phyloP scores from a whole-genome alignment of 371 early-diverging fungal genomes.

The Apophysomyces trapeziformis region DNA sequence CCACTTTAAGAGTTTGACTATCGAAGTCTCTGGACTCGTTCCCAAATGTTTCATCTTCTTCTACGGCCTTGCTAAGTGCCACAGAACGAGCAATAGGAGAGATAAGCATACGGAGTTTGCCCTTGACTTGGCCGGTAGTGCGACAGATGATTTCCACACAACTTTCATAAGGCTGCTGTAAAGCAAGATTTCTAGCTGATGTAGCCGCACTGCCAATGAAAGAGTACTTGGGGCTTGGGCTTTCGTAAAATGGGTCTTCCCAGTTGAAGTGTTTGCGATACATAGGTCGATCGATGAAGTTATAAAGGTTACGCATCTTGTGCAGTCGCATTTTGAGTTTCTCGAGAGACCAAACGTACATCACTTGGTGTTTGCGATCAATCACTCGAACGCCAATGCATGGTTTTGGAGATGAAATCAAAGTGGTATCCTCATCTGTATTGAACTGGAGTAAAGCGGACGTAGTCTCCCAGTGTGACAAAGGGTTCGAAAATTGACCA shows the following conservation, averaged over 20 bases:
- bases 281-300: conserved; percentile 72
- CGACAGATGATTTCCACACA: conserved; percentile 60
- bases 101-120: conserved; percentile 48
- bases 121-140: conserved; percentile 59
- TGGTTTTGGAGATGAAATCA: conserved; percentile 57
- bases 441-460: conserved; percentile 60
- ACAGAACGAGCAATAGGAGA: conserved; percentile 51
- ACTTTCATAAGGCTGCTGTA: conserved; percentile 56
- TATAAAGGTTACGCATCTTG: conserved; percentile 80
- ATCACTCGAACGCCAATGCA: conserved; percentile 74
- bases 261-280: conserved; percentile 77
- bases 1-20: conserved; percentile 33
- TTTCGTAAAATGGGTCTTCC: conserved; percentile 79
- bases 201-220: conserved; percentile 68
- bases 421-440: conserved; percentile 58
- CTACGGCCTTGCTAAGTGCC: conserved; percentile 12
- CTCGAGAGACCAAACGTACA: conserved; percentile 79
- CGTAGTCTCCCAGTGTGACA: conserved; percentile 68
- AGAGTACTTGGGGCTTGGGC: conserved; percentile 64
- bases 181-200: conserved; percentile 52
- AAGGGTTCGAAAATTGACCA: conserved; percentile 52
- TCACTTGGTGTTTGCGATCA: conserved; percentile 70
- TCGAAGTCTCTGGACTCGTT: conserved; percentile 10
- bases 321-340: conserved; percentile 69
- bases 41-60: background rate